phyloP scores from a whole-genome alignment of 148 eudicot genomes.

The Persicaria maculosa region DNA sequence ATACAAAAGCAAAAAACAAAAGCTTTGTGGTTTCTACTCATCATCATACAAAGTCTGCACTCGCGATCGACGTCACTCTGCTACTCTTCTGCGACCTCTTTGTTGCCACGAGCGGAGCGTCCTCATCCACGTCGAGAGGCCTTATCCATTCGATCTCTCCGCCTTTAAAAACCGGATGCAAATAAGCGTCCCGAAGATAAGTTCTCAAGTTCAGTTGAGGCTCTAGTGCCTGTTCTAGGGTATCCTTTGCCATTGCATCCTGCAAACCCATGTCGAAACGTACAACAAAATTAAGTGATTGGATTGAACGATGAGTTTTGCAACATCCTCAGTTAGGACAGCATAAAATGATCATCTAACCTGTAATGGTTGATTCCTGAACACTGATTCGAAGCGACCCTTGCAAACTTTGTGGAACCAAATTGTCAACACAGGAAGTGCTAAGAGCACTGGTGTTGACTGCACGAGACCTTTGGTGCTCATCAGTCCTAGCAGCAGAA shows the following conservation, averaged over 20 bases:
- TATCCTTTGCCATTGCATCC: constrained; percentile 15
- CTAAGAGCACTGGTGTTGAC: constrained; percentile 10
- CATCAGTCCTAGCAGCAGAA: constrained; percentile 11
- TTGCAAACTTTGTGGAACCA: constrained; percentile 15
- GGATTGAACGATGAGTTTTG: background rate
- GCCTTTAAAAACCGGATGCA: constrained; percentile 13
- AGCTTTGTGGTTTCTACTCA: background rate
- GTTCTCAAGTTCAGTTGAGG: constrained; percentile 12
- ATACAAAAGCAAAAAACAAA: background rate
- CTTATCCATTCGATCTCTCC: constrained; percentile 12
- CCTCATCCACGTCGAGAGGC: constrained; percentile 7
- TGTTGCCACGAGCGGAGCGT: constrained; percentile 12
- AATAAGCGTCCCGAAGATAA: constrained; percentile 8
- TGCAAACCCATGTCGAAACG: background rate
- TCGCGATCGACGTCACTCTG: constrained; percentile 8
- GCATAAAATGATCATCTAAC: background rate
- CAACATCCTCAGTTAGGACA: background rate
- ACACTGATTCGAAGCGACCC: constrained; percentile 13
- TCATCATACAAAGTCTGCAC: constrained; percentile 9
- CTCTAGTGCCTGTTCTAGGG: constrained; percentile 11
- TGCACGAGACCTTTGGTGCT: constrained; percentile 10
- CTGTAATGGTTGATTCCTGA: constrained; percentile 6
- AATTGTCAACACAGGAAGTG: constrained; percentile 9
- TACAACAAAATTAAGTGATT: background rate
- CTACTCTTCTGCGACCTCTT: constrained; percentile 16